These are phyloP conservation scores for Mycena rebaudengoi DNA, from an alignment of 768 basidiomycete genomes.

Conservation along the genomic window DNA sequence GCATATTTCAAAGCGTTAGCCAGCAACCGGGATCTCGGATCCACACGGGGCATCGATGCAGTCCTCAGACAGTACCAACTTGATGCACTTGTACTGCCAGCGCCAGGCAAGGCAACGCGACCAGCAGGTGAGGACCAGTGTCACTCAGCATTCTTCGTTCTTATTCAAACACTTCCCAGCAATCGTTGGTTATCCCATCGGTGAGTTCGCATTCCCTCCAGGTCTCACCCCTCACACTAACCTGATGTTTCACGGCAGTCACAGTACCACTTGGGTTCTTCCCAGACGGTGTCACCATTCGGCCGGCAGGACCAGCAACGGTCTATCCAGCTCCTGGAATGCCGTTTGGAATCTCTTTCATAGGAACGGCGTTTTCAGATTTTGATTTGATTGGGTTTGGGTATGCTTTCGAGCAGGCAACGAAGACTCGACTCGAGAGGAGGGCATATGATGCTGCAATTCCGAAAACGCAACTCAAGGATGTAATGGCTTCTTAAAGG, in stretches of 20 bases:
- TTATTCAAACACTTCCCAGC: conserved; percentile 41
- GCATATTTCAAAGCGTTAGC: conserved; percentile 53
- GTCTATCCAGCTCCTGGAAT: conserved; percentile 61
- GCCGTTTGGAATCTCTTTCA: conserved; percentile 68
- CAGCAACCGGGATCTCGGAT: conserved; percentile 53
- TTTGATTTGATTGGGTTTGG: conserved; percentile 64
- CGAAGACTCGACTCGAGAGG: conserved; percentile 56
- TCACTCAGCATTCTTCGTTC: not conserved
- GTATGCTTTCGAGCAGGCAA: conserved; percentile 72
- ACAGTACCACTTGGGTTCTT: conserved; percentile 69
- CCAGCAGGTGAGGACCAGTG: conserved; percentile 43
- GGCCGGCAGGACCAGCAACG: conserved; percentile 47
- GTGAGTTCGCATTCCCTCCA: conserved; percentile 36
- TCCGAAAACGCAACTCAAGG: conserved; percentile 53
- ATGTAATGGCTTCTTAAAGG: not conserved
- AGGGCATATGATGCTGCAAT: conserved; percentile 61
- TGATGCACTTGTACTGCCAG: conserved; percentile 61
- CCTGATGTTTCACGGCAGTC: not conserved
- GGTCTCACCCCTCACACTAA: not conserved
- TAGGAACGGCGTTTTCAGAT: conserved; percentile 69
- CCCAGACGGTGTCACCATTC: conserved; percentile 51
- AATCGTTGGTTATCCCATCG: conserved; percentile 72
- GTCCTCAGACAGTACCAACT: conserved; percentile 52
- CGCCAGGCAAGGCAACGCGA: conserved; percentile 44
- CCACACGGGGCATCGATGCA: conserved; percentile 62